Conservation (phyloP, 1,139 yeast genomes). For the Debaryomycetaceae sp. region DNA sequence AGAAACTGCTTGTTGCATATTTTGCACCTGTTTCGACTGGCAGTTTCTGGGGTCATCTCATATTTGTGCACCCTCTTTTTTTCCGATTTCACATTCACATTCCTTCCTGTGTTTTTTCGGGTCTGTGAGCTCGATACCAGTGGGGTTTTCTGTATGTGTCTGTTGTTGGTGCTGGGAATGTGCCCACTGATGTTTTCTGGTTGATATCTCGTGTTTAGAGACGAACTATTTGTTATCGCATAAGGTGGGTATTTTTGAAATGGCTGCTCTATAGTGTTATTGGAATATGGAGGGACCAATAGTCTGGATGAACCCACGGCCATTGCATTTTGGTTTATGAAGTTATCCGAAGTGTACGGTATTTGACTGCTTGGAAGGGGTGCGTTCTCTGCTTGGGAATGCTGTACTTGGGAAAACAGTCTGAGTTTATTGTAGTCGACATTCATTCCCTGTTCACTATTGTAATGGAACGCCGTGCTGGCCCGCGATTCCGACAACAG, state of each 20-base stretch:
- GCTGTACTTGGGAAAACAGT: too few relatives aligned
- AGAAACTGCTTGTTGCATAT: slow-evolving; percentile 77
- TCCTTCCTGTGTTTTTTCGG: too few relatives aligned
- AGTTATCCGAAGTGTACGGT: background rate
- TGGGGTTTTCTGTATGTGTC: too few relatives aligned
- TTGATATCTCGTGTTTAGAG: background rate
- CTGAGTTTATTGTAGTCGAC: too few relatives aligned
- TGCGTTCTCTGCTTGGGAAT: too few relatives aligned
- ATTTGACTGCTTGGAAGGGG: too few relatives aligned
- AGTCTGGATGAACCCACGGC: background rate
- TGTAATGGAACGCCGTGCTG: too few relatives aligned
- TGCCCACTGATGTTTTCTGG: background rate
- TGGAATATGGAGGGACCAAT: background rate
- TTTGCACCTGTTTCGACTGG: slow-evolving; percentile 48
- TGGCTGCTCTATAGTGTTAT: background rate
- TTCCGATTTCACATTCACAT: too few relatives aligned
- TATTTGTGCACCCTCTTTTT: background rate
- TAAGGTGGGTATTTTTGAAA: background rate
- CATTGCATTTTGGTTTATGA: background rate
- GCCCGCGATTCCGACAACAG: too few relatives aligned
- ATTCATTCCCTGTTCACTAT: too few relatives aligned
- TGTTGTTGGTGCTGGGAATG: too few relatives aligned
- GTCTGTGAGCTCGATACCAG: too few relatives aligned
- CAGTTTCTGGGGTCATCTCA: slow-evolving; percentile 33
- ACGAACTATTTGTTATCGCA: background rate